Evolutionary conservation across 2,329 filamentous ascomycete genomes (phyloP), one percentile per base, ranked within the genome.

Genomic region (Ceratocystis colombiana): DNA sequence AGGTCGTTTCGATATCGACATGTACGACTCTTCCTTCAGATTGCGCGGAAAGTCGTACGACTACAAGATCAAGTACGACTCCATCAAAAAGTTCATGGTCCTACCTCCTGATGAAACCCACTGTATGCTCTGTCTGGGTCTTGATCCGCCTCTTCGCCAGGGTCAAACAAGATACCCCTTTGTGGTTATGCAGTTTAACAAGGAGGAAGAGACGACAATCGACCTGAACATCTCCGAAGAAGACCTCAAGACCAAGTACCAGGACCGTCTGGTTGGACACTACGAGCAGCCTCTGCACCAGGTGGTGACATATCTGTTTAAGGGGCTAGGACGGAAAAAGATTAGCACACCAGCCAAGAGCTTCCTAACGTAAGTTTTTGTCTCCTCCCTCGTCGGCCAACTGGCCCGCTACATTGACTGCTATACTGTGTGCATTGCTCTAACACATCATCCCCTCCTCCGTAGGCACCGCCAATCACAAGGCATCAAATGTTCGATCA

Each of bases 401-500:
- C 37, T 4, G 8, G 37, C 37, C 37, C 37, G 37, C 37, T 41
- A 1, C 12, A 3, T 48, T 30, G 46, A 44, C 5, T 15, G 30
- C 46, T 20, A 10, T 12, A n/a, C 33, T 10, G 41, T 65, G 30
- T 65, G 30, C 22, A 53, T 48, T 64, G 10, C 28, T 61, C 20
- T 28, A 69, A 12, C 33, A 62, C 48, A 17, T 70, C 20, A 28
- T 10, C 25, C 1, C 22, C 48, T 28, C 28, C 12, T 22, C 15
- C 20, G 5, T 64, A 84, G 89, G 71, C 94, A 97, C 77, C 91
- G 96, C 74, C 86, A 88, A 72, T 92, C 96, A 76, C 90, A 87
- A 71, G 94, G 94, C 67, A 95, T 99, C 77, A 99, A 99, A 79
- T 99, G 94, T 77, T 96, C 92, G n/a, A 96, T 99, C 84, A 99